Percentiles rank a stretch among this genome's conserved stretches.
These are phyloP conservation scores for Coniella vitis DNA, from an alignment of 2,329 filamentous ascomycete species.

Conservation along the genomic window DNA sequence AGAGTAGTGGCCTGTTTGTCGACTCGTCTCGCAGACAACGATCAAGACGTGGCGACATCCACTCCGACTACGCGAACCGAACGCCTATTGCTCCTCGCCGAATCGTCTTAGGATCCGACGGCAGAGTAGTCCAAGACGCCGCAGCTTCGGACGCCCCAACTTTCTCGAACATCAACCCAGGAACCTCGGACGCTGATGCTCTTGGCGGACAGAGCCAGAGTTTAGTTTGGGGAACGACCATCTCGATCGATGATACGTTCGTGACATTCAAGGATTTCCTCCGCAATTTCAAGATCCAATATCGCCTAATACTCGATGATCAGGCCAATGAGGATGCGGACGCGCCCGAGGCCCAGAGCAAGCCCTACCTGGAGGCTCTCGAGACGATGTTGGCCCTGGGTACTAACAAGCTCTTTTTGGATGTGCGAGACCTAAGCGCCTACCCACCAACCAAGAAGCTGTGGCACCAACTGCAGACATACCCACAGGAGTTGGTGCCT, in stretches of 20 bases:
- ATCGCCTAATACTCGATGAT: conserved; percentile 88
- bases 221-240: conserved; percentile 95
- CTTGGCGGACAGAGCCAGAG: conserved; percentile 76
- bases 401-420: conserved; percentile 76
- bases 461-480: conserved; percentile 90
- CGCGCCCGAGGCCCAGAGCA: conserved; percentile 65
- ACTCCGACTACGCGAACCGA: conserved; percentile 65
- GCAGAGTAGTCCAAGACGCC: conserved; percentile 50
- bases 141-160: conserved; percentile 51
- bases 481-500: conserved; percentile 92
- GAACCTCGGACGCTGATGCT: conserved; percentile 84
- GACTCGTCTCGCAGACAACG: conserved; percentile 38
- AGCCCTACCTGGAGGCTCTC: conserved; percentile 78
- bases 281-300: conserved; percentile 85
- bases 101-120: conserved; percentile 53
- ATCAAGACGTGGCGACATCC: conserved; percentile 70
- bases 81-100: conserved; percentile 46
- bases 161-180: conserved; percentile 62
- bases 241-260: conserved; percentile 86
- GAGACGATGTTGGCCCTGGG: conserved; percentile 88
- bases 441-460: conserved; percentile 90
- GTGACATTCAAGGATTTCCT: conserved; percentile 87
- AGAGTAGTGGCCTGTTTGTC: conserved; percentile 83
- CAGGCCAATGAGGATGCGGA: conserved; percentile 66
- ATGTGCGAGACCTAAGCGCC: conserved; percentile 81